A percentile compares a stretch with the other conserved stretches of the same genome.
Evolutionary conservation across 208 protist species (phyloP).

Genomic region (Hexamita inflata): DNA sequence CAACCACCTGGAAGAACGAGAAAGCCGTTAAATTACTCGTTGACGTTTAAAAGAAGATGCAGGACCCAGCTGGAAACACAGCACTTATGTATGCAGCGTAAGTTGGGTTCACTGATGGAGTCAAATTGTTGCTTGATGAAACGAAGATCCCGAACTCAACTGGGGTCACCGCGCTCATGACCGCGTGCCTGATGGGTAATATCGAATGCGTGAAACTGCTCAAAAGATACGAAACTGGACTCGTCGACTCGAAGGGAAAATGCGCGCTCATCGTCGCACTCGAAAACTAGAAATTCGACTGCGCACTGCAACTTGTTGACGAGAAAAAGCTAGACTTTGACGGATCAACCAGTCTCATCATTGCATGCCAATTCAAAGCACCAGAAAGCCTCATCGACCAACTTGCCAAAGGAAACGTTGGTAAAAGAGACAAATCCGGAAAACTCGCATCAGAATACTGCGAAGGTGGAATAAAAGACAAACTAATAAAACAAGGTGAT

Average conservation of each 20-base stretch:
- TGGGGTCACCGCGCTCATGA: slow-evolving; percentile 6
- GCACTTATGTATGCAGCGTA: slow-evolving; percentile 16
- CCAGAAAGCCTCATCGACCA: too few relatives aligned
- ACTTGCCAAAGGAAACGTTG: too few relatives aligned
- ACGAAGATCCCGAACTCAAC: background rate
- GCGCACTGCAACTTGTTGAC: background rate
- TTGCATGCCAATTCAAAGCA: too few relatives aligned
- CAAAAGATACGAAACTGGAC: background rate
- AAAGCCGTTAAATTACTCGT: background rate
- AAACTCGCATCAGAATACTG: too few relatives aligned
- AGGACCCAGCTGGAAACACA: slow-evolving; percentile 1
- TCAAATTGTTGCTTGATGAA: background rate
- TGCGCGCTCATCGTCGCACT: background rate
- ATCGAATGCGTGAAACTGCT: background rate
- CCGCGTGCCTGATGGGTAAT: background rate
- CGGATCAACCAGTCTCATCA: too few relatives aligned
- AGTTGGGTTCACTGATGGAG: background rate
- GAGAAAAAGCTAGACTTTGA: too few relatives aligned
- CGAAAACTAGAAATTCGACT: background rate
- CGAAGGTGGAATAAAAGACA: too few relatives aligned
- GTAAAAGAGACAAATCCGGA: too few relatives aligned
- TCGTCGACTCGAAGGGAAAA: background rate
- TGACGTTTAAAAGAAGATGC: background rate
- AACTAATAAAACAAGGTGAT: too few relatives aligned
- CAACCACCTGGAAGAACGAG: background rate